These are phyloP conservation scores for Flaveria bidentis DNA, from an alignment of 129 eudicot species.

Conservation along the genomic window DNA sequence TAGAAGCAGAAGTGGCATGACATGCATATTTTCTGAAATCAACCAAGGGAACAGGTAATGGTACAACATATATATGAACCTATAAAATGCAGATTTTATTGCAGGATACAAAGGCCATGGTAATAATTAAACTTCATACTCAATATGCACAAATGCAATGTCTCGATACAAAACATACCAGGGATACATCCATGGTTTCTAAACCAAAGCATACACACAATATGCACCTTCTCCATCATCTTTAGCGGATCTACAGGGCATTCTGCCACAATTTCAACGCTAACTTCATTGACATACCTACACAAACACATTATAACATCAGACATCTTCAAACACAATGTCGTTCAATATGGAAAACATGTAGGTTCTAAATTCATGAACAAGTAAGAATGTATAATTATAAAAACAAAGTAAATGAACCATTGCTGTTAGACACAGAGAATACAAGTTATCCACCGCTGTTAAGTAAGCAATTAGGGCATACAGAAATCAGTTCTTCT, in stretches of 20 bases:
- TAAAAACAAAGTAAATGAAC: too few species aligned
- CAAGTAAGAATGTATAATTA: neutral
- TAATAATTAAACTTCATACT: neutral
- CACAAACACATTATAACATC: too few species aligned
- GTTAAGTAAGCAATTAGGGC: conserved; percentile 75
- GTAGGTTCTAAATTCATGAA: neutral
- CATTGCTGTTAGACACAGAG: too few species aligned
- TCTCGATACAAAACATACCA: conserved; percentile 51
- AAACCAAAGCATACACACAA: conserved; percentile 91
- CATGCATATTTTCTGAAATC: neutral
- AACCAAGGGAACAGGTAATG: neutral
- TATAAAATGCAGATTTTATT: neutral
- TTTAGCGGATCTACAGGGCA: conserved; percentile 89
- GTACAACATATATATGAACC: neutral
- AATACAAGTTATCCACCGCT: conserved; percentile 56
- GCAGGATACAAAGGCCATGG: neutral
- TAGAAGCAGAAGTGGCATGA: neutral
- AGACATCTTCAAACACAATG: neutral
- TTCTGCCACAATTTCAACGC: conserved; percentile 42
- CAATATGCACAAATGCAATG: neutral
- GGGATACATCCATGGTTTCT: conserved; percentile 83
- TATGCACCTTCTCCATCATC: conserved; percentile 96
- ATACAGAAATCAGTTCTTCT: conserved; percentile 47
- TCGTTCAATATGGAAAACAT: neutral
- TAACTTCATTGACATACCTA: too few species aligned